These are phyloP conservation scores for Calonectria multiphialidica DNA, from an alignment of 2,329 filamentous ascomycete species.

Conservation along the genomic window DNA sequence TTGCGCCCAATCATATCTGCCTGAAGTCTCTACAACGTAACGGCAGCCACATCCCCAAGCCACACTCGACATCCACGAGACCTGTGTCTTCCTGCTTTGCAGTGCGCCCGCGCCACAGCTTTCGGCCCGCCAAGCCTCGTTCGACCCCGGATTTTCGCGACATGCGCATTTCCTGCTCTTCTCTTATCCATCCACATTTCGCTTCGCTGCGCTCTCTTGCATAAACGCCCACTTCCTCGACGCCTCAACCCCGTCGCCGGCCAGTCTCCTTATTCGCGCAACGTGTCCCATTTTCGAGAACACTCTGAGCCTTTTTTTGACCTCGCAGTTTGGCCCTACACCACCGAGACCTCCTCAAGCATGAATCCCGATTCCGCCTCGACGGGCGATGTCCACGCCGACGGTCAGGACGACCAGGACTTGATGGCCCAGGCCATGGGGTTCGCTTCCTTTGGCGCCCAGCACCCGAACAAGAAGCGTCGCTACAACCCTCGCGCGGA, in stretches of 20 bases:
- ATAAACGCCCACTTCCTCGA: slow-evolving; percentile 16
- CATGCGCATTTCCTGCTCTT: slow-evolving; percentile 30
- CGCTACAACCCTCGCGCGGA: slow-evolving; percentile 72
- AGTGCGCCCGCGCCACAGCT: slow-evolving; percentile 25
- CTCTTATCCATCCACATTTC: slow-evolving; percentile 29
- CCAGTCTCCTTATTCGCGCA: not conserved
- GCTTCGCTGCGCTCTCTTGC: slow-evolving; percentile 9
- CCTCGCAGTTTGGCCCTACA: not conserved
- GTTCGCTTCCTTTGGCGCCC: slow-evolving; percentile 77
- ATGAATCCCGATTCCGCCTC: slow-evolving; percentile 22
- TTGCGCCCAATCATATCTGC: not conserved
- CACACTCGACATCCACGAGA: slow-evolving; percentile 12
- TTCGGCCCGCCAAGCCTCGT: slow-evolving; percentile 29
- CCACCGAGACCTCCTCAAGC: not conserved
- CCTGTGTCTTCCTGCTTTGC: slow-evolving; percentile 25
- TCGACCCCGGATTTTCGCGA: slow-evolving; percentile 41
- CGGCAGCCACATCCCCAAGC: slow-evolving; percentile 3
- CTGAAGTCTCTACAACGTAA: not conserved
- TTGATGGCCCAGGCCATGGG: slow-evolving; percentile 79
- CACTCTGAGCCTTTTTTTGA: not conserved
- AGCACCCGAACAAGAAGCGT: slow-evolving; percentile 72
- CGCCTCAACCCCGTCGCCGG: slow-evolving; percentile 2
- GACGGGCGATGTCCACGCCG: slow-evolving; percentile 26
- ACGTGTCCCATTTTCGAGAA: not conserved
- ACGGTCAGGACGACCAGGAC: slow-evolving; percentile 51